Evolutionary conservation across 129 eudicot species (phyloP).

Genomic region (Ambrosia artemisiifolia): DNA sequence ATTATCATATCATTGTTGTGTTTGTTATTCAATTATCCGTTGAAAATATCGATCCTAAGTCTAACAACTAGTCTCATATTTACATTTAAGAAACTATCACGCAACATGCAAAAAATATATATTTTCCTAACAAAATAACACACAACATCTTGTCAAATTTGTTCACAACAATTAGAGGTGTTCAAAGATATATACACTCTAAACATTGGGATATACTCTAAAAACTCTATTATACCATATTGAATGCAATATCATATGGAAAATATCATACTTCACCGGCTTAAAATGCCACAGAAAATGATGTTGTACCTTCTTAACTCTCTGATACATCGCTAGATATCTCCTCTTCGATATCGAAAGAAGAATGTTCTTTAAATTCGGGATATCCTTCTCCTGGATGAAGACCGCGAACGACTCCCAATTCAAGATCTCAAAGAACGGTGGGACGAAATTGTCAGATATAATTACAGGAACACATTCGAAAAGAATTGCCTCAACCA

Average conservation of each 20-base stretch:
- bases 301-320: constrained; percentile 35
- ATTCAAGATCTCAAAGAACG: constrained; percentile 37
- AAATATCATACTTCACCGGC: constrained; percentile 21
- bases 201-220: not conserved
- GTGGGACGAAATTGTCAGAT: constrained; percentile 44
- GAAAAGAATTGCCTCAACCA: constrained; percentile 38
- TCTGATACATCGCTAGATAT: constrained; percentile 32
- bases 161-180: too few species aligned
- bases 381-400: constrained; percentile 41
- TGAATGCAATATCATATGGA: constrained; percentile 33
- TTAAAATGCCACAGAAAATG: constrained; percentile 46
- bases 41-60: too few species aligned
- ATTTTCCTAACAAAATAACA: too few species aligned
- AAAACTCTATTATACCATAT: constrained; percentile 32
- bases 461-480: constrained; percentile 50
- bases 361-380: constrained; percentile 40
- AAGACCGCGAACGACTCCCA: constrained; percentile 43
- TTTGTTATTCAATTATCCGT: too few species aligned
- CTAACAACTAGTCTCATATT: not conserved
- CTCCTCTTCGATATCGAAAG: constrained; percentile 21
- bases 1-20: too few species aligned
- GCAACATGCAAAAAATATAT: not conserved
- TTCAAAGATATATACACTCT: not conserved
- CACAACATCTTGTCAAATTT: too few species aligned
- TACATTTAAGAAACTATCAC: not conserved